Conservation (phyloP, 2,329 filamentous ascomycete genomes). For the Emmonsia crescens region DNA sequence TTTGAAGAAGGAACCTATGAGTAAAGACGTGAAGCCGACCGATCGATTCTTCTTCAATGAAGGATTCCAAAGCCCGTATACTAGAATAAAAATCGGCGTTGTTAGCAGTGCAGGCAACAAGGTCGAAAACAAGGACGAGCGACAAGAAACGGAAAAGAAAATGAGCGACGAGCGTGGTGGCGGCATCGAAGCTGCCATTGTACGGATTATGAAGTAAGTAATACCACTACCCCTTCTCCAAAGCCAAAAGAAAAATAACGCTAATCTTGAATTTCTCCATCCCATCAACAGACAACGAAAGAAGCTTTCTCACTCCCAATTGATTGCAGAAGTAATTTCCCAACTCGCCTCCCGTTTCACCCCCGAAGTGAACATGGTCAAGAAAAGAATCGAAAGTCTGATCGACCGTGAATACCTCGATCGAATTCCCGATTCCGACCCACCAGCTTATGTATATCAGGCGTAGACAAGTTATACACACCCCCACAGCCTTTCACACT, state of each 20-base stretch:
- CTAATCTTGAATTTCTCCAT: neutral
- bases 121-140: slow-evolving; percentile 61
- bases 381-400: slow-evolving; percentile 42
- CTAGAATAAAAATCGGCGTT: slow-evolving; percentile 82
- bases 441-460: slow-evolving; percentile 37
- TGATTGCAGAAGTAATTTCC: slow-evolving; percentile 41
- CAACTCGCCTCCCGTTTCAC: slow-evolving; percentile 40
- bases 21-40: slow-evolving; percentile 62
- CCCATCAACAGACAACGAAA: slow-evolving; percentile 36
- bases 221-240: neutral
- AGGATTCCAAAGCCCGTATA: slow-evolving; percentile 66
- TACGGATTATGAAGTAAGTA: slow-evolving; percentile 45
- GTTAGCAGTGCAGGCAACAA: slow-evolving; percentile 67
- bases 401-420: slow-evolving; percentile 46
- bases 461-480: slow-evolving; percentile 20
- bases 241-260: neutral
- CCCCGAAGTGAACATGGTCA: slow-evolving; percentile 43
- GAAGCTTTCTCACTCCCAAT: slow-evolving; percentile 35
- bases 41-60: slow-evolving; percentile 78
- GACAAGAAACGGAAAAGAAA: slow-evolving; percentile 41
- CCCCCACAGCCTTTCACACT: neutral
- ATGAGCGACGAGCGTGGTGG: slow-evolving; percentile 39
- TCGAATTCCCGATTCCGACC: slow-evolving; percentile 29
- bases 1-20: slow-evolving; percentile 67
- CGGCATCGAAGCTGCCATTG: slow-evolving; percentile 43